These are phyloP conservation scores for Kwoniella mangroviensis DNA, from an alignment of 768 basidiomycete genomes.

Conservation along the genomic window DNA sequence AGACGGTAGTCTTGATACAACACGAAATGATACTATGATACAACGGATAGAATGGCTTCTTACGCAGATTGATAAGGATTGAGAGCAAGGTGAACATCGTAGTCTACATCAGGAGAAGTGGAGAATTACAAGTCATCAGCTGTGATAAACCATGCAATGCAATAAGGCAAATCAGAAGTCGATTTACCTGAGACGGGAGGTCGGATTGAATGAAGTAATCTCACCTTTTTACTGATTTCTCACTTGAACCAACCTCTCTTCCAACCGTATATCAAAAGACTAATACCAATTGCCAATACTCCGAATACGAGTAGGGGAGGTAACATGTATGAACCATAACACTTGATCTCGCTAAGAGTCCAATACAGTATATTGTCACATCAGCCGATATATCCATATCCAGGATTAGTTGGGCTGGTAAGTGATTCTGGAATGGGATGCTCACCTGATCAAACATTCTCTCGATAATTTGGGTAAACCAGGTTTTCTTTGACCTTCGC, in stretches of 20 bases:
- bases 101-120: too few relatives aligned
- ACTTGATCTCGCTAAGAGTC: conserved; percentile 45
- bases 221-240: not conserved
- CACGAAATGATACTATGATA: too few relatives aligned
- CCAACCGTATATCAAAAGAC: conserved; percentile 34
- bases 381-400: not conserved
- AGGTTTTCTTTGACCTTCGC: conserved; percentile 1
- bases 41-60: too few relatives aligned
- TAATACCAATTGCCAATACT: conserved; percentile 38
- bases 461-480: conserved; percentile 44
- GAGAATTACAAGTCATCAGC: too few relatives aligned
- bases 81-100: too few relatives aligned
- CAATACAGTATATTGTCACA: not conserved
- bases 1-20: too few relatives aligned
- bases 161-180: too few relatives aligned
- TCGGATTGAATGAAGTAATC: not conserved
- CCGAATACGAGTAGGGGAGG: conserved; percentile 42
- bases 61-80: too few relatives aligned
- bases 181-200: not conserved
- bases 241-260: conserved; percentile 43
- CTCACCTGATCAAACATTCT: conserved; percentile 48
- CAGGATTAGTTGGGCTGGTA: not conserved
- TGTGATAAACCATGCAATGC: too few relatives aligned
- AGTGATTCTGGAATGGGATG: not conserved
- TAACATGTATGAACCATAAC: conserved; percentile 48